A percentile compares a stretch with the other conserved stretches of the same genome.
Conservation (phyloP, 2,329 filamentous ascomycete genomes). For the Aureobasidium sp. region DNA sequence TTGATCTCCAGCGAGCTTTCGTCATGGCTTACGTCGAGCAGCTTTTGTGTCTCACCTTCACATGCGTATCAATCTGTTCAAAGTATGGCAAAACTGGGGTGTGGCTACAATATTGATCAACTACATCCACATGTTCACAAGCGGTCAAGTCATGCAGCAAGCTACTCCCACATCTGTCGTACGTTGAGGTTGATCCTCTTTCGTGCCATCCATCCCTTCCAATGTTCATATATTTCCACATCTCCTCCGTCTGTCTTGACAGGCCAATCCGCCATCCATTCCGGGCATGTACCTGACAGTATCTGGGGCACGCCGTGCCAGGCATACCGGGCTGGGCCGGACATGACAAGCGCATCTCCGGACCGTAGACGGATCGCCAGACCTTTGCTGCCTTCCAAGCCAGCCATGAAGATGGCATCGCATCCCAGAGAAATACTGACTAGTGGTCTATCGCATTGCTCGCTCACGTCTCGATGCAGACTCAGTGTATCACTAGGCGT, state of each 20-base stretch:
- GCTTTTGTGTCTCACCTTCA: background rate
- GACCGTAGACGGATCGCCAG: constrained; percentile 65
- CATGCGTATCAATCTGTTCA: background rate
- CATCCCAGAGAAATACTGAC: constrained; percentile 86
- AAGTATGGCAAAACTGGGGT: background rate
- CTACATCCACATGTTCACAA: background rate
- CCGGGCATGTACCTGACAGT: constrained; percentile 69
- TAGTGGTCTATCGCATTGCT: constrained; percentile 69
- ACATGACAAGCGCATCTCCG: constrained; percentile 90
- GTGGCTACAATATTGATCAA: background rate
- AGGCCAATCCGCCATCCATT: constrained; percentile 70
- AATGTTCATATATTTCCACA: constrained; percentile 50
- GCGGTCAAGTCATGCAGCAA: background rate
- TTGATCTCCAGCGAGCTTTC: background rate
- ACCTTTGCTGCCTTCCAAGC: constrained; percentile 40
- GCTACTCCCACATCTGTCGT: constrained; percentile 65
- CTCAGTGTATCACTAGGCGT: constrained; percentile 84
- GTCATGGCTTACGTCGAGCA: background rate
- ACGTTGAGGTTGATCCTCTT: constrained; percentile 93
- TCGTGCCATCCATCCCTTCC: constrained; percentile 79
- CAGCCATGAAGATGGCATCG: constrained; percentile 80
- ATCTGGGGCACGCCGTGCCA: constrained; percentile 96
- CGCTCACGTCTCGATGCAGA: constrained; percentile 89
- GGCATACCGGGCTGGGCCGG: constrained; percentile 69
- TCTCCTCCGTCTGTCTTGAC: constrained; percentile 25